phyloP scores from a whole-genome alignment of 1,284 basidiomycete species.

The Ustilago trichophora region DNA sequence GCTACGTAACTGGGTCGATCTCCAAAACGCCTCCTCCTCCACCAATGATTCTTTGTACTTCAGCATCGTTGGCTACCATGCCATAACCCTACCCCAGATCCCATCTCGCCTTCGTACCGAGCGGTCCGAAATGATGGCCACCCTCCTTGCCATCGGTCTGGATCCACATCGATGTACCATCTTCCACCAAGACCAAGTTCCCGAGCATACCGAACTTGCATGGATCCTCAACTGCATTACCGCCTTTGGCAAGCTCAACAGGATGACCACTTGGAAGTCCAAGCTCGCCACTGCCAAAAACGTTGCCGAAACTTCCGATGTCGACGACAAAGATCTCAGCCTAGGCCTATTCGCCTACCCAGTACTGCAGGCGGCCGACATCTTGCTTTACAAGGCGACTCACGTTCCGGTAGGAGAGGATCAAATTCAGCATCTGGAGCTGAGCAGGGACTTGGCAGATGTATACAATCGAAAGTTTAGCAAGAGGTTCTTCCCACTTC shows the following conservation, averaged over 20 bases:
- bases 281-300: conserved; percentile 80
- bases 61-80: conserved; percentile 78
- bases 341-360: conserved; percentile 91
- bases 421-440: conserved; percentile 90
- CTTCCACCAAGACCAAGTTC: conserved; percentile 90
- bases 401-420: conserved; percentile 96
- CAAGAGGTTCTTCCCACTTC: conserved; percentile 75
- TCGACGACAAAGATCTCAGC: conserved; percentile 83
- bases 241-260: conserved; percentile 79
- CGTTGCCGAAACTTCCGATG: conserved; percentile 73
- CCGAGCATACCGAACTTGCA: conserved; percentile 84
- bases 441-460: conserved; percentile 83
- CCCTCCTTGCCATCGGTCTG: conserved; percentile 83
- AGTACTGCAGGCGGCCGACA: conserved; percentile 91
- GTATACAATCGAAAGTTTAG: conserved; percentile 76
- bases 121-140: conserved; percentile 80
- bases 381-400: conserved; percentile 87
- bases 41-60: conserved; percentile 73
- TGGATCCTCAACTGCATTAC: conserved; percentile 90
- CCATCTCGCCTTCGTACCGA: conserved; percentile 43
- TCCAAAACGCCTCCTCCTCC: conserved; percentile 73
- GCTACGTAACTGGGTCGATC: conserved; percentile 83
- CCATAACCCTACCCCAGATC: conserved; percentile 67
- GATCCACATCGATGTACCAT: conserved; percentile 80
- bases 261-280: conserved; percentile 97